These are phyloP conservation scores for Teunomyces pallodes DNA, from an alignment of 805 yeast species.

Conservation along the genomic window DNA sequence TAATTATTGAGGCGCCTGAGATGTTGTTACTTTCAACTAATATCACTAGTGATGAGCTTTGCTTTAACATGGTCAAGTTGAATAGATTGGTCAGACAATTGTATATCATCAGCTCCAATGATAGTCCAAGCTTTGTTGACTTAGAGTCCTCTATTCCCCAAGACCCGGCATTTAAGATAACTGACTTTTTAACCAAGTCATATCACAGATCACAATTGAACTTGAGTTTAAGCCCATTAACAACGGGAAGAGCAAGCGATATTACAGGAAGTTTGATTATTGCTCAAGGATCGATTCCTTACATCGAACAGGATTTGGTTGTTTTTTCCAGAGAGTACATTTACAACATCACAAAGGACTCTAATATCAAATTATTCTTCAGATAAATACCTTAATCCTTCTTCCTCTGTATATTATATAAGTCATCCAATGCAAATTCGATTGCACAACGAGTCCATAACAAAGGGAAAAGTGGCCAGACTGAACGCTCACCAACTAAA, in stretches of 20 bases:
- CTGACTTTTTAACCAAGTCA: slow-evolving; percentile 47
- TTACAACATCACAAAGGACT: slow-evolving; percentile 57
- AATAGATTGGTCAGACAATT: slow-evolving; percentile 31
- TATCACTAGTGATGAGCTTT: slow-evolving; percentile 32
- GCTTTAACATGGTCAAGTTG: slow-evolving; percentile 31
- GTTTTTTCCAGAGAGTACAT: slow-evolving; percentile 63
- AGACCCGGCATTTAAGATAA: slow-evolving; percentile 39
- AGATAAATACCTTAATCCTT: slow-evolving; percentile 27
- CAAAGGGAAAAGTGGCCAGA: slow-evolving; percentile 87
- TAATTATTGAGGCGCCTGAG: slow-evolving; percentile 50
- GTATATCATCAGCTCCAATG: slow-evolving; percentile 37
- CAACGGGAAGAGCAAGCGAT: slow-evolving; percentile 81
- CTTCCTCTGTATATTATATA: slow-evolving; percentile 48
- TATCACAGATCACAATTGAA: slow-evolving; percentile 51
- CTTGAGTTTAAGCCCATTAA: slow-evolving; percentile 61
- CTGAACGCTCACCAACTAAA: slow-evolving; percentile 83
- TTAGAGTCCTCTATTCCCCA: slow-evolving; percentile 16
- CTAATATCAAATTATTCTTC: slow-evolving; percentile 42
- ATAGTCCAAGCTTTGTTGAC: slow-evolving; percentile 34
- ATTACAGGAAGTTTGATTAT: slow-evolving; percentile 71
- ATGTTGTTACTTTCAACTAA: slow-evolving; percentile 43
- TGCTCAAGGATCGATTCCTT: slow-evolving; percentile 51
- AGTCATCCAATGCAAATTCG: slow-evolving; percentile 83
- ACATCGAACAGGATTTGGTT: slow-evolving; percentile 11
- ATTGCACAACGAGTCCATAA: slow-evolving; percentile 86